Conservation (phyloP, 139 green algal species). For the Chlorella sorokiniana region DNA sequence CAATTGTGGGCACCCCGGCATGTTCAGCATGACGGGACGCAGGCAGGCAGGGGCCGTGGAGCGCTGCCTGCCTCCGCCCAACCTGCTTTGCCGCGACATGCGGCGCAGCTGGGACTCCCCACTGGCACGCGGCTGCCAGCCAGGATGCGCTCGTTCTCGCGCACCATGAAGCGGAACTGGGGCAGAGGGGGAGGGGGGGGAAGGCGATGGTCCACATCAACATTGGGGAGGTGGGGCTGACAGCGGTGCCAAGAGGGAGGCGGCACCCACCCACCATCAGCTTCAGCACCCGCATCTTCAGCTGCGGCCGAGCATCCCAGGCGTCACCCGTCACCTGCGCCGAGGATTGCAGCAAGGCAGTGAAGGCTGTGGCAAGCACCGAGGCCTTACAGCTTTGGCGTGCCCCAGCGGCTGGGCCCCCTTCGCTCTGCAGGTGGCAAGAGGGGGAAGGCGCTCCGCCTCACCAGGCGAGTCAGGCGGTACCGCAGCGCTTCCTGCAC, state of each 20-base stretch:
- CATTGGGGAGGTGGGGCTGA: too few relatives aligned
- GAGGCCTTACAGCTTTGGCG: not conserved
- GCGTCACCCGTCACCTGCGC: slow-evolving; percentile 28
- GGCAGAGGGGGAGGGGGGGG: not conserved
- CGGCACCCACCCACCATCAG: slow-evolving; percentile 14
- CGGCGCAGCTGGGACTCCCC: not conserved
- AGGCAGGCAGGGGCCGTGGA: too few relatives aligned
- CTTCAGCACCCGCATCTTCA: slow-evolving; percentile 32
- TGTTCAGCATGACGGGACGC: too few relatives aligned
- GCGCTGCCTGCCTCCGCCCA: slow-evolving; percentile 22
- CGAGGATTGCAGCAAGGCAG: too few relatives aligned
- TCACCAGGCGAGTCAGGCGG: slow-evolving; percentile 39
- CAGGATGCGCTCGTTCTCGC: slow-evolving; percentile 28
- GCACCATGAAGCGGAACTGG: slow-evolving; percentile 22
- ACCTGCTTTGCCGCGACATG: slow-evolving; percentile 4
- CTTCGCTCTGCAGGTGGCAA: too few relatives aligned
- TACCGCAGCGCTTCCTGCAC: slow-evolving; percentile 38
- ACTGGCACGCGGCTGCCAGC: not conserved
- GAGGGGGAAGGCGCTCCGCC: too few relatives aligned
- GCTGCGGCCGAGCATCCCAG: slow-evolving; percentile 23
- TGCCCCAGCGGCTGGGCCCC: not conserved
- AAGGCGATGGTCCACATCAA: too few relatives aligned
- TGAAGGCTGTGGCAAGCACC: not conserved
- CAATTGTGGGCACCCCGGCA: not conserved
- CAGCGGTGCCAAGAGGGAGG: too few relatives aligned